Base-by-base conservation (phyloP, 2,329 filamentous ascomycete genomes). In the Neonectria punicea region DNA sequence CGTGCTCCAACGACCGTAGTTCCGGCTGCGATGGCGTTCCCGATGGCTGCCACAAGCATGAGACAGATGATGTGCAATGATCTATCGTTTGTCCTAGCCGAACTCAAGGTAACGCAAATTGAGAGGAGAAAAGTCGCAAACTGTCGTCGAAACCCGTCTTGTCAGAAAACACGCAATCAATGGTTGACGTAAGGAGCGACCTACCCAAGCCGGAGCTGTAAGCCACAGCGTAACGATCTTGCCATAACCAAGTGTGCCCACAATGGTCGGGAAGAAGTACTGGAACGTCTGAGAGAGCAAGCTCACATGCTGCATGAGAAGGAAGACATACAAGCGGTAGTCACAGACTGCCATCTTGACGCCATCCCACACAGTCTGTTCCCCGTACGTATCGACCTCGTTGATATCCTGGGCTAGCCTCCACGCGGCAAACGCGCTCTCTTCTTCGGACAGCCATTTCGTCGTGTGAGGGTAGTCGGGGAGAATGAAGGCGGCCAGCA, bases 231-330 rank as follows among this genome's bases (percentile, higher is more conserved):
- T 89, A 14, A 81, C 77, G 50, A 87, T 84, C 25, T 77, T 83
- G 8, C 81, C 80, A 73, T 87, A 91, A 0, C 87, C 86, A 0
- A 91, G 81, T 0, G 87, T 89, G 47, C 87, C 82, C 1, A 90
- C 86, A 44, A 91, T 89, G 0, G 84, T 87, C 0, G 89, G 89
- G 76, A 91, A 90, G 78, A 90, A 90, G 73, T 90, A 90, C 50
- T 89, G 86, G 70, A 90, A 89, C 1, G 84, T 86, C 70, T 88
- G 85, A 0, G 82, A 81, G 1, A 86, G 75, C 16, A 87, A 67
- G 34, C 80, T 84, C n/a, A 81, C 71, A 61, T 87, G 86, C 70
- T 88, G 85, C 3, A 88, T 76, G 22, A 88, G 76, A 2, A 86
- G 80, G 57, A 88, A 87, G 1, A 88, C 66, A 66, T 86, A 88